Evolutionary conservation across 768 basidiomycete genomes (phyloP), one percentile per base, ranked within the genome.

Genomic region (Strobilomyces confusus): DNA sequence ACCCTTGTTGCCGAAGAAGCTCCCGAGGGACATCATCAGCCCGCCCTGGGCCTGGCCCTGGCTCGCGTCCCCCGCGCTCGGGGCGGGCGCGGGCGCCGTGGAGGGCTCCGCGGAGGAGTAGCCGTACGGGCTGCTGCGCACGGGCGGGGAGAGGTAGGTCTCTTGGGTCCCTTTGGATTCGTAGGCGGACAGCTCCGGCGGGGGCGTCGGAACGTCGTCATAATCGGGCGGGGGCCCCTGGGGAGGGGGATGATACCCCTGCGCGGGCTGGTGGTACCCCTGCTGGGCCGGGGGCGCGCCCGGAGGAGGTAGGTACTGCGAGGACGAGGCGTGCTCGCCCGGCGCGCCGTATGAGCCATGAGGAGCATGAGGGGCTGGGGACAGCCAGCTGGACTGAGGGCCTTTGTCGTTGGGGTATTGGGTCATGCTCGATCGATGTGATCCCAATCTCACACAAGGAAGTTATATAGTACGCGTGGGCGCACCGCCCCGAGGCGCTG

Each of bases 1-100:
- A 1, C 68, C 68, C 2, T 57, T 58, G 51, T 57, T 57, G 9
- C 69, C 68, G 34, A 69, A 69, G 52, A 69, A 69, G 8, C 65
- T 38, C 1, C 32, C 51, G 11, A 67, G 49, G 20, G 63, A 59
- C 54, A 66, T 57, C 34, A 26, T 11, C 41, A 1, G 12, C 9
- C 14, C 44, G 32, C 44, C 20, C 2, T 32, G 29, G n/a, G 19
- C 15, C n/a, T 14, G 11, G 17, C 13, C 44, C 20, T 44, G 47
- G 37, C n/a, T n/a, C n/a, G n/a, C n/a, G n/a, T n/a, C n/a, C n/a
- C n/a, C n/a, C 26, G 26, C 26, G 26, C 5, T 26, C 5, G 22
- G 6, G 34, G 38, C 46, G 6, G 46, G 14, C 7, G 34, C 32
- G 32, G 34, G 15, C 34, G 34, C 13, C 13, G 34, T 9, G 34